Percentiles rank a stretch among this genome's conserved stretches.
These are phyloP conservation scores for Paraphoma chrysanthemicola DNA, from an alignment of 2,329 filamentous ascomycete species.

Conservation along the genomic window DNA sequence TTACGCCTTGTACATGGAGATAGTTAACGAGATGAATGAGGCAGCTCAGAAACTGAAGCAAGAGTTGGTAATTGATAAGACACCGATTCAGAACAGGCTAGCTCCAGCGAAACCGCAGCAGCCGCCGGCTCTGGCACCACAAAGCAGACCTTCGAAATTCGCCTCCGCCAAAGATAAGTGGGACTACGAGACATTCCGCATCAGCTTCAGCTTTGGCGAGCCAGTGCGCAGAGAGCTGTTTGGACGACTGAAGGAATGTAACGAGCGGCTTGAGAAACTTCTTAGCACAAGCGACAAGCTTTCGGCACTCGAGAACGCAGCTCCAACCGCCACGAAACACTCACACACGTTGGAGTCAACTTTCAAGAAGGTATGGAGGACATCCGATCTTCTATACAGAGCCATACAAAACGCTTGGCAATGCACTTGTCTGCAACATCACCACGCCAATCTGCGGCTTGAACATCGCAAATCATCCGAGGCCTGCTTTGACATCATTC, in stretches of 20 bases:
- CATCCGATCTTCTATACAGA: conserved; percentile 21
- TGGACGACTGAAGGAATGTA: conserved; percentile 22
- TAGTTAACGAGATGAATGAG: conserved; percentile 20
- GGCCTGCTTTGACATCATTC: conserved; percentile 24
- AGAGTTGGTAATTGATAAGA: conserved; percentile 18
- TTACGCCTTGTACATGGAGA: conserved; percentile 20
- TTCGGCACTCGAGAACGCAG: conserved; percentile 10
- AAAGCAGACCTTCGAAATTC: not conserved
- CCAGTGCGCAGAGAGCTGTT: conserved; percentile 17
- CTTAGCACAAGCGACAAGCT: conserved; percentile 23
- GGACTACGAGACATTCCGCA: conserved; percentile 21
- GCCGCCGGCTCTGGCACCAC: not conserved
- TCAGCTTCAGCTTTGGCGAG: conserved; percentile 24
- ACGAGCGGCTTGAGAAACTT: conserved; percentile 25
- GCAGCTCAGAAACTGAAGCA: conserved; percentile 16
- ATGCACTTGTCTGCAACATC: conserved; percentile 27
- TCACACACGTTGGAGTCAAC: conserved; percentile 9
- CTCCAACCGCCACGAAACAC: conserved; percentile 8
- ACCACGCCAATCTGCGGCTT: conserved; percentile 26
- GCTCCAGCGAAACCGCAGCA: not conserved
- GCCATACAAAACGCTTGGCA: conserved; percentile 25
- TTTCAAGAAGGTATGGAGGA: conserved; percentile 17
- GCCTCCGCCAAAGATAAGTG: not conserved
- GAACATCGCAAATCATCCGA: conserved; percentile 27
- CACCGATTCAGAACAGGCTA: conserved; percentile 15